phyloP scores from a whole-genome alignment of 192 early-diverging fungal species.

The Dispira parvispora region DNA sequence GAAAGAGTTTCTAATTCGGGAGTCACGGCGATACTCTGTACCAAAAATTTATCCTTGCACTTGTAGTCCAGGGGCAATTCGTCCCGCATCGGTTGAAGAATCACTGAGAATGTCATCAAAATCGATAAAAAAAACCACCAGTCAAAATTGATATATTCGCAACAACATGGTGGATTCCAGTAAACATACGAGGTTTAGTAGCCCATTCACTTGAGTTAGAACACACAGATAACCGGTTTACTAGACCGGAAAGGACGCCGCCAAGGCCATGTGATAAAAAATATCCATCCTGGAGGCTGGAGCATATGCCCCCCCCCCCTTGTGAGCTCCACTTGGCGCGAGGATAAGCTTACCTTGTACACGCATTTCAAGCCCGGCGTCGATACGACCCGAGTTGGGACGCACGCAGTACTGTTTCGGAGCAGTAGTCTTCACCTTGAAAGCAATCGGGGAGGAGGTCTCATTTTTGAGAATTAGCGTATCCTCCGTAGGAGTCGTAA shows the following conservation, averaged over 20 bases:
- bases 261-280: background rate
- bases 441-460: constrained; percentile 55
- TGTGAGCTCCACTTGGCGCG: too few relatives aligned
- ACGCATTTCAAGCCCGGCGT: constrained; percentile 41
- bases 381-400: constrained; percentile 75
- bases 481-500: constrained; percentile 39
- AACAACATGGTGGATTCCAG: background rate
- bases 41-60: constrained; percentile 94
- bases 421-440: constrained; percentile 98
- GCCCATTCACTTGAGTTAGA: background rate
- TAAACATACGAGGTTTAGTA: too few relatives aligned
- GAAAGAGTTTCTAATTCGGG: constrained; percentile 44
- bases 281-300: too few relatives aligned
- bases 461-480: constrained; percentile 42
- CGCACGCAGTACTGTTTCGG: constrained; percentile 95
- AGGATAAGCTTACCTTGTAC: constrained; percentile 44
- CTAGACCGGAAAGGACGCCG: background rate
- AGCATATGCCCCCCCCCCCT: too few relatives aligned
- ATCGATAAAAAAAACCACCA: background rate
- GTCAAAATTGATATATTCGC: background rate
- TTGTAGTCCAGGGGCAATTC: constrained; percentile 61
- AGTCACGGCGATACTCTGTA: constrained; percentile 70
- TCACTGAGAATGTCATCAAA: constrained; percentile 26
- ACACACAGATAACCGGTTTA: background rate
- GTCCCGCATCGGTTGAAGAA: constrained; percentile 76